Base-by-base conservation (phyloP, 495 filamentous ascomycete genomes). In the Paragyromitra xinjiangensis region DNA sequence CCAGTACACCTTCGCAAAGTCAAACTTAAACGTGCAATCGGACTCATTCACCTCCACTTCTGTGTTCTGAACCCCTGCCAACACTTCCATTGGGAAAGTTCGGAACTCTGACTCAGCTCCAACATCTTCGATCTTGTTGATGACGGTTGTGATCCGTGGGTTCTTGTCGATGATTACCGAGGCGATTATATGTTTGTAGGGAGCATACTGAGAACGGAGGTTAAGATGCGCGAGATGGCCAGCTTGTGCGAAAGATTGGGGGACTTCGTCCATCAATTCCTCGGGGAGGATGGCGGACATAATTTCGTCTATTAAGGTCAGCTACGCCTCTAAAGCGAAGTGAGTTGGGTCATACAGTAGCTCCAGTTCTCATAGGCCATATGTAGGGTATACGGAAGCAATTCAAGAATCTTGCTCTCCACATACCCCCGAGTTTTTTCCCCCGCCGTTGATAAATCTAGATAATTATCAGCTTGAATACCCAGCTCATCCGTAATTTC, bases 201-300 rank as follows among this genome's bases (percentile, higher is more conserved):
- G 92, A 2, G 92, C 85, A 80, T 91, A 97, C 69, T 88, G 86
- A 12, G 92, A 89, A 24, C 92, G 90, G 26, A 99, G 92, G 84
- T 99, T 99, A 34, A 99, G 83, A 80, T 99, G 95, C 39, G 92
- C 91, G 58, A 99, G 89, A 79, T 99, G 96, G 53, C 95, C 95
- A 48, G 93, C 92, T 66, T 90, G 88, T 55, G 91, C 92, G 86
- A 95, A 98, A 29, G 94, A 93, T 44, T 88, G 86, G n/a, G 95
- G 96, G 8, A 95, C 86, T 44, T 97, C 94, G 26, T 89, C 88
- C 81, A 91, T 86, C 7, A 89, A 84, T 42, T 90, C 87, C 67
- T 89, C 85, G 0, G 94, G 94, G 0, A 98, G 85, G 62, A 98
- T 89, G 4, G 93, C 87, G 19, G 81, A 83, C 82, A 98, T 92